Percentiles rank a stretch among this genome's conserved stretches.
These are phyloP conservation scores for Phytophthora pinifolia DNA, from an alignment of 352 stramenopile genomes.

Conservation along the genomic window DNA sequence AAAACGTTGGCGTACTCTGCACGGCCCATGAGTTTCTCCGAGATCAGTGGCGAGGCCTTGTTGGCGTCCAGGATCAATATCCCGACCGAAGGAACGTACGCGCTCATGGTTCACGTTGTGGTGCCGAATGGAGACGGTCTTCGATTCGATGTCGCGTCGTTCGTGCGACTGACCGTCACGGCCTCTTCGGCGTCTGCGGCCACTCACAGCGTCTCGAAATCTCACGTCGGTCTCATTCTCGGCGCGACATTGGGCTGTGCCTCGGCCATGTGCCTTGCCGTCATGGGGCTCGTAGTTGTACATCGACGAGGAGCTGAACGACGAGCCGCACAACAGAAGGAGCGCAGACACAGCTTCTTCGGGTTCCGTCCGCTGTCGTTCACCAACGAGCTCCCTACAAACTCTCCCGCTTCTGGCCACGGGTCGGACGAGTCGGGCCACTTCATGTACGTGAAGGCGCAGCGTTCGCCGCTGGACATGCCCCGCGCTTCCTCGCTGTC, in stretches of 20 bases:
- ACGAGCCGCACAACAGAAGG: conserved; percentile 23
- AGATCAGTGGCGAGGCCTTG: conserved; percentile 11
- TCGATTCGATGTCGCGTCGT: conserved; percentile 45
- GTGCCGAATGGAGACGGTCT: conserved; percentile 46
- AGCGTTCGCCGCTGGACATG: conserved; percentile 37
- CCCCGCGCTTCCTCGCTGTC: conserved; percentile 44
- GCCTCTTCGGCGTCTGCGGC: conserved; percentile 16
- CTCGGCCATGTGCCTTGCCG: conserved; percentile 28
- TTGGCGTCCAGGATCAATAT: conserved; percentile 41
- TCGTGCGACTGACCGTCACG: conserved; percentile 36
- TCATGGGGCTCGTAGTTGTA: conserved; percentile 28
- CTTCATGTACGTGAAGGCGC: conserved; percentile 57
- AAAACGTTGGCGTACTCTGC: conserved; percentile 36
- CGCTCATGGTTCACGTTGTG: conserved; percentile 43
- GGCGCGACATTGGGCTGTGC: conserved; percentile 36
- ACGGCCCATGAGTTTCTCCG: conserved; percentile 35
- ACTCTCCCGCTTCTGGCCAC: conserved; percentile 35
- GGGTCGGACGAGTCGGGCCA: conserved; percentile 44
- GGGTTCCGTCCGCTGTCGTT: conserved; percentile 42
- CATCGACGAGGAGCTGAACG: conserved; percentile 19
- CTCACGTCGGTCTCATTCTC: conserved; percentile 32
- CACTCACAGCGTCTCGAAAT: conserved; percentile 11
- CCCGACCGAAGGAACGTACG: conserved; percentile 42
- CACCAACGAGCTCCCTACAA: conserved; percentile 40
- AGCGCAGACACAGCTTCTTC: conserved; percentile 32